phyloP scores from a whole-genome alignment of 768 basidiomycete species.

The Sarcomyxa edulis region DNA sequence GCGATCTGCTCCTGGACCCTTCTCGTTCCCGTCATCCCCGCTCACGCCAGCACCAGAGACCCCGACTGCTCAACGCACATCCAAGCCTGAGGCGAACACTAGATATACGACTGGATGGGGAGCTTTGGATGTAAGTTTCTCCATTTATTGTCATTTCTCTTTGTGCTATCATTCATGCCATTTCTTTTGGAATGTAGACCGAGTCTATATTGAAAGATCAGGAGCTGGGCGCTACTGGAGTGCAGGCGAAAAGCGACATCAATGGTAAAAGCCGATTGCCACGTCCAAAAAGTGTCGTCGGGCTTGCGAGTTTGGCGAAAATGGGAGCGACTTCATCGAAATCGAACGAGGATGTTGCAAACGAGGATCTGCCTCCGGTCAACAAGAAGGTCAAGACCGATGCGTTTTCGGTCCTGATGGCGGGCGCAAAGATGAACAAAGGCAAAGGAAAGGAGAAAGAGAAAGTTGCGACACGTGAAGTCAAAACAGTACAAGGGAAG shows the following conservation, averaged over 20 bases:
- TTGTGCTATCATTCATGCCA: neutral
- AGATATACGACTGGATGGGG: too few species aligned
- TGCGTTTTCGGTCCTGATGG: constrained; percentile 6
- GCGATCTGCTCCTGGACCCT: constrained; percentile 3
- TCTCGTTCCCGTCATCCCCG: constrained; percentile 28
- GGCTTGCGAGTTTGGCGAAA: too few species aligned
- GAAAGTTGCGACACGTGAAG: neutral
- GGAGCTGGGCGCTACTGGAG: neutral
- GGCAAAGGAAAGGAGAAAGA: constrained; percentile 4
- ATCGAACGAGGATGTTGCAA: too few species aligned
- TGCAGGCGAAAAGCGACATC: neutral
- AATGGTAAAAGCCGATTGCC: constrained; percentile 4
- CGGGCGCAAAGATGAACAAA: constrained; percentile 4
- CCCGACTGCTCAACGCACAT: constrained; percentile 23
- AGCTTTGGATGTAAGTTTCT: too few species aligned
- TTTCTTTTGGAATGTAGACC: neutral
- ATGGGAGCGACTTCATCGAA: too few species aligned
- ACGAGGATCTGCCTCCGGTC: too few species aligned
- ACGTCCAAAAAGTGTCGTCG: constrained; percentile 3
- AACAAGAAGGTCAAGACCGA: neutral
- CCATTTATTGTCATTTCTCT: too few species aligned
- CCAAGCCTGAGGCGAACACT: neutral
- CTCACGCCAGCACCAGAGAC: constrained; percentile 51
- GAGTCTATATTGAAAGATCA: neutral
- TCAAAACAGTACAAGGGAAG: constrained; percentile 3